phyloP scores from a whole-genome alignment of 2,329 filamentous ascomycete species.

The Tolypocladium capitatum region DNA sequence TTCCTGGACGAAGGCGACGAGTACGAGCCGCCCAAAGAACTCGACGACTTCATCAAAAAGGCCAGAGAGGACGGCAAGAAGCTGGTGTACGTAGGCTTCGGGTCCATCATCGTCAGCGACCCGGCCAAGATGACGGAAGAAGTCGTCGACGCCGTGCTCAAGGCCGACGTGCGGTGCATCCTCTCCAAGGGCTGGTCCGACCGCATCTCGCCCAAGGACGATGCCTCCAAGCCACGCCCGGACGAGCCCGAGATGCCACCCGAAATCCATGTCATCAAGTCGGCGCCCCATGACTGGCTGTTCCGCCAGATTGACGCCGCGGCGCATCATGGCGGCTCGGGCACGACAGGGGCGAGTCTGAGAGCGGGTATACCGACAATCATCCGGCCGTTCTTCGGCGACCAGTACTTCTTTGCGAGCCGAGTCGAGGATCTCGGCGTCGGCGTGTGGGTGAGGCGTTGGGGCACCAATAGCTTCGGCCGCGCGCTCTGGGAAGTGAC shows the following conservation, averaged over 20 bases:
- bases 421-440: constrained; percentile 89
- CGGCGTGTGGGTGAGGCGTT: constrained; percentile 75
- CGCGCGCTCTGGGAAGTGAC: constrained; percentile 84
- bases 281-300: constrained; percentile 92
- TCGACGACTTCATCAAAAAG: constrained; percentile 69
- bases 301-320: constrained; percentile 90
- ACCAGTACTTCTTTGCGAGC: constrained; percentile 90
- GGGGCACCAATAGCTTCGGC: constrained; percentile 77
- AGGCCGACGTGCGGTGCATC: constrained; percentile 87
- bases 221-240: constrained; percentile 32
- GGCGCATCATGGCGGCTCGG: constrained; percentile 86
- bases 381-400: constrained; percentile 92
- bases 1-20: constrained; percentile 67
- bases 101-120: constrained; percentile 87
- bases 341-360: constrained; percentile 86
- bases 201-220: constrained; percentile 42
- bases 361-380: constrained; percentile 87
- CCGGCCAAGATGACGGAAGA: constrained; percentile 78
- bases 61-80: constrained; percentile 76
- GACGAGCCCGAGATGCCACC: constrained; percentile 55
- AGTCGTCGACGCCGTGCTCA: constrained; percentile 82
- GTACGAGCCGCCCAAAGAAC: constrained; percentile 63
- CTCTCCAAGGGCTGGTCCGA: constrained; percentile 97
- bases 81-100: constrained; percentile 93
- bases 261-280: constrained; percentile 78